phyloP scores from a whole-genome alignment of 768 basidiomycete species.

The Chiua virens region DNA sequence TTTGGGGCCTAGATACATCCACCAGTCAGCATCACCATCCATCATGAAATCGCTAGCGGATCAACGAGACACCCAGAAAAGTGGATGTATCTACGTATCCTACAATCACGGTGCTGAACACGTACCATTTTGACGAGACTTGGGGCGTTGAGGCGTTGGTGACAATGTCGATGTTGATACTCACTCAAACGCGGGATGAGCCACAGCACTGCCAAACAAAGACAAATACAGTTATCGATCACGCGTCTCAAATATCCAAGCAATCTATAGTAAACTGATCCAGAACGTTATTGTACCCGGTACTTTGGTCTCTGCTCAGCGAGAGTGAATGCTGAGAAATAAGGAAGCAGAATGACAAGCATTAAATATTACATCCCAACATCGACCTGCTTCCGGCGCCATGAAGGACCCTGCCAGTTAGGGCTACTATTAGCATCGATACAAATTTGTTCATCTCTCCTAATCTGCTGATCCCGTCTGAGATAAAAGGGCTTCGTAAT shows the following conservation, averaged over 20 bases:
- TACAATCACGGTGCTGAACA: constrained; percentile 4
- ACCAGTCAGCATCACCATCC: constrained; percentile 51
- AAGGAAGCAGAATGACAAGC: too few species aligned
- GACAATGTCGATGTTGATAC: constrained; percentile 1
- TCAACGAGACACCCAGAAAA: constrained; percentile 1
- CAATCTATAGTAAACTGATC: too few species aligned
- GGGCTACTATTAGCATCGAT: background rate
- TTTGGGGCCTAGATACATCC: constrained; percentile 77
- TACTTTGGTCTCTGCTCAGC: too few species aligned
- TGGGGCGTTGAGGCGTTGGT: constrained; percentile 25
- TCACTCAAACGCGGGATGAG: constrained; percentile 5
- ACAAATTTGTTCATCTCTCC: constrained; percentile 14
- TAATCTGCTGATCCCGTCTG: constrained; percentile 7
- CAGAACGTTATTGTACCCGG: too few species aligned
- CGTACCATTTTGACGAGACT: constrained; percentile 39
- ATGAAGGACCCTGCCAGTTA: too few species aligned
- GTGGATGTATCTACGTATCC: background rate
- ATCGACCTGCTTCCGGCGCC: too few species aligned
- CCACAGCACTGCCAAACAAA: constrained; percentile 14
- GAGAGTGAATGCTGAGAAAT: too few species aligned
- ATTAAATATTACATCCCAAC: too few species aligned
- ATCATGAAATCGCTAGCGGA: constrained; percentile 23
- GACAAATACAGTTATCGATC: constrained; percentile 10
- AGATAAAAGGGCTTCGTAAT: constrained; percentile 13
- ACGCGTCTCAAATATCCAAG: too few species aligned